Percentiles rank a stretch among this genome's conserved stretches.
Conservation (phyloP, 2,329 filamentous ascomycete species). For the Alternaria sp. region DNA sequence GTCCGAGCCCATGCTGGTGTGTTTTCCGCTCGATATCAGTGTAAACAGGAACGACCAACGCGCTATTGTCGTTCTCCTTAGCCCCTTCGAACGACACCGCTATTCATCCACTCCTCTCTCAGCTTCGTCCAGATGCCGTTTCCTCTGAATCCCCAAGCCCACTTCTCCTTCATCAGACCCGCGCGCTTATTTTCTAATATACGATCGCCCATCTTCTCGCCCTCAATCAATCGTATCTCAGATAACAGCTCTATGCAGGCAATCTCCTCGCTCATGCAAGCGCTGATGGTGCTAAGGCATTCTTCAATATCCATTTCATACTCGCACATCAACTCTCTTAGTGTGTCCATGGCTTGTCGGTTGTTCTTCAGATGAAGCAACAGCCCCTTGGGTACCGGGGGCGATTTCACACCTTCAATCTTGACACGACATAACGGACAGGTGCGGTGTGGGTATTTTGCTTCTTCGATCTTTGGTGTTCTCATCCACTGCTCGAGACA, state of each 20-base stretch:
- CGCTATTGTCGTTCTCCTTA: background rate
- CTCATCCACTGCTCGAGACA: constrained; percentile 39
- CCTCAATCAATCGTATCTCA: constrained; percentile 9
- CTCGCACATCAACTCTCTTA: constrained; percentile 17
- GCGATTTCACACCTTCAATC: constrained; percentile 22
- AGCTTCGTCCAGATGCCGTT: constrained; percentile 21
- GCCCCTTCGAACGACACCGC: constrained; percentile 14
- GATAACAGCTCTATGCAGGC: constrained; percentile 23
- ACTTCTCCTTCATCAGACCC: constrained; percentile 25
- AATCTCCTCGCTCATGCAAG: constrained; percentile 34
- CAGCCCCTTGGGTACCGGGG: constrained; percentile 6
- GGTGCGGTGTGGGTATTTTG: constrained; percentile 31
- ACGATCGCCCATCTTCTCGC: constrained; percentile 1
- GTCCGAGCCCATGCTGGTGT: background rate
- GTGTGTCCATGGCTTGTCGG: constrained; percentile 9
- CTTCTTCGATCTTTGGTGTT: constrained; percentile 31
- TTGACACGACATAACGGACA: constrained; percentile 35
- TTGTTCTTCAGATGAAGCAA: constrained; percentile 18
- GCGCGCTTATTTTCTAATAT: constrained; percentile 16
- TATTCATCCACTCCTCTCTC: constrained; percentile 29
- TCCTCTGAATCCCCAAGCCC: constrained; percentile 29
- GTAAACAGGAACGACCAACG: background rate
- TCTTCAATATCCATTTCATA: constrained; percentile 25
- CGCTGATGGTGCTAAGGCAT: constrained; percentile 18
- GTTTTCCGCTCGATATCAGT: background rate